Conservation (phyloP, 179 eudicot genomes). For the Carnegiea gigantea region DNA sequence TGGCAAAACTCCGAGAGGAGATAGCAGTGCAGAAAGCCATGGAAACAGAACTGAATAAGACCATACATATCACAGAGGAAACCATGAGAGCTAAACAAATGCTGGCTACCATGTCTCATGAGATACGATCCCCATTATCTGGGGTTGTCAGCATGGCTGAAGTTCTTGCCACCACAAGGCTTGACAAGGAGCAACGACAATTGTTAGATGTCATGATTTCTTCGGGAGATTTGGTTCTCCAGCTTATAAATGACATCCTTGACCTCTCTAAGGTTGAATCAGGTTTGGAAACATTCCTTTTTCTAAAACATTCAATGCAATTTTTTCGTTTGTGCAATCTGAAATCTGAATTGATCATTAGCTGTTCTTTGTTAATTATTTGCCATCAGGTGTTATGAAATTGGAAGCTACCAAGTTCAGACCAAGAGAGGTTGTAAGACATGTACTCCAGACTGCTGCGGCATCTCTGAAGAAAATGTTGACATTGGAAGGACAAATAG, state of each 20-base stretch:
- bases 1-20: slow-evolving; percentile 85
- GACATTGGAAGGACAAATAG: slow-evolving; percentile 71
- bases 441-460: slow-evolving; percentile 90
- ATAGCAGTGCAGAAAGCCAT: slow-evolving; percentile 94
- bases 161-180: slow-evolving; percentile 69
- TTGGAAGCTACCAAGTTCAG: slow-evolving; percentile 93
- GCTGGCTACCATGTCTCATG: slow-evolving; percentile 98
- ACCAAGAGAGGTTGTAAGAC: slow-evolving; percentile 94
- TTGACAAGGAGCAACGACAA: slow-evolving; percentile 72
- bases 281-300: slow-evolving; percentile 48
- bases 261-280: slow-evolving; percentile 96
- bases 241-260: slow-evolving; percentile 90
- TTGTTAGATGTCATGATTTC: slow-evolving; percentile 80
- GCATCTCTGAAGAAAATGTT: slow-evolving; percentile 76
- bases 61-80: slow-evolving; percentile 95
- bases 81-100: slow-evolving; percentile 93
- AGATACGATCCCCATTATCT: slow-evolving; percentile 88
- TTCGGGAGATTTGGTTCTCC: slow-evolving; percentile 87
- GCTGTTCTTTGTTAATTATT: neutral
- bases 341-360: neutral
- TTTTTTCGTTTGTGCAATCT: neutral
- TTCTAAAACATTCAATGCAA: neutral
- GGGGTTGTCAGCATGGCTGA: slow-evolving; percentile 98
- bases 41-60: slow-evolving; percentile 92
- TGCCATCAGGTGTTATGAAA: slow-evolving; percentile 73